Conservation (phyloP, 176 grass and related monocot genomes). For the Ananas comosus region DNA sequence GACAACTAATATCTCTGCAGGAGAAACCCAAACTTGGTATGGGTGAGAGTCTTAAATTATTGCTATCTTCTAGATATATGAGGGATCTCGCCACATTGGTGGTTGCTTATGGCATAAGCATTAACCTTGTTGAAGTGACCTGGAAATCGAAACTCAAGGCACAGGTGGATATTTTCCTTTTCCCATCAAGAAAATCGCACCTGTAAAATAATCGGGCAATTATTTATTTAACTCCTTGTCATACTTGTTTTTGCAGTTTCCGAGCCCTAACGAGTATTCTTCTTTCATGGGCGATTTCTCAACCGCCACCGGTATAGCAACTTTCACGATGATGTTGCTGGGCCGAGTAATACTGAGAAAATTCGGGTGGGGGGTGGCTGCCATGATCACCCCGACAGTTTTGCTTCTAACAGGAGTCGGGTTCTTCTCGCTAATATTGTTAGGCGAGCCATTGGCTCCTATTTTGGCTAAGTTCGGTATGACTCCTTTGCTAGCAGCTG, state of each 20-base stretch:
- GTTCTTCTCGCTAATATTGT: conserved; percentile 94
- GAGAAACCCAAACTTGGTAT: conserved; percentile 86
- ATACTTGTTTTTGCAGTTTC: conserved; percentile 41
- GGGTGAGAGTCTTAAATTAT: conserved; percentile 91
- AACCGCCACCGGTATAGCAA: conserved; percentile 88
- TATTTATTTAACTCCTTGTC: neutral
- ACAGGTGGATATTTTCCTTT: conserved; percentile 39
- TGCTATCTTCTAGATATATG: conserved; percentile 85
- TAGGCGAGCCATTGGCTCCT: conserved; percentile 67
- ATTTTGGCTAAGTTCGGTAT: conserved; percentile 61
- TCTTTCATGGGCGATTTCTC: conserved; percentile 99
- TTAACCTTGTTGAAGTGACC: conserved; percentile 95
- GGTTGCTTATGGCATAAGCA: conserved; percentile 97
- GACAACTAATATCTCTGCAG: conserved; percentile 31
- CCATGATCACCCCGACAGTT: conserved; percentile 85
- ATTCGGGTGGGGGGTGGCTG: conserved; percentile 94
- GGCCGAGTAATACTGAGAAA: conserved; percentile 80
- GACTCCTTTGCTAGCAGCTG: conserved; percentile 90
- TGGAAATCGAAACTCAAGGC: conserved; percentile 99
- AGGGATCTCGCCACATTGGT: conserved; percentile 98
- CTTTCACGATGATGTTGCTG: conserved; percentile 98
- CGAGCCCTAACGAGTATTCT: conserved; percentile 94
- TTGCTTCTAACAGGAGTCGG: conserved; percentile 91
- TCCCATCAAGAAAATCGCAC: neutral
- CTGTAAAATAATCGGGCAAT: neutral